Conservation (phyloP, 768 basidiomycete species). For the Mycena rebaudengoi region DNA sequence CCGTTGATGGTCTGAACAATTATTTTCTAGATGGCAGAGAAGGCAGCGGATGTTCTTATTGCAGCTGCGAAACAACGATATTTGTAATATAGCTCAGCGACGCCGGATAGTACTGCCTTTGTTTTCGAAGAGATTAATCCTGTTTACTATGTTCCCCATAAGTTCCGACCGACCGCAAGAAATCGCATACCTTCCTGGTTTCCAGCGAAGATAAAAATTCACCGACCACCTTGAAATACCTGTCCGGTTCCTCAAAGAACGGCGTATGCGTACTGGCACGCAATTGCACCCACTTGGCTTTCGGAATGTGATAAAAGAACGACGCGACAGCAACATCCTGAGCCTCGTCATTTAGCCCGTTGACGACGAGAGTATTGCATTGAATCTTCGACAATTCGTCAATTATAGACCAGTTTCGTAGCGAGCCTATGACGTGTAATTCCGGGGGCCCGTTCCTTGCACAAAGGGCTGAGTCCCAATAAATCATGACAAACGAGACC, state of each 20-base stretch:
- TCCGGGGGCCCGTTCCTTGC: slow-evolving; percentile 27
- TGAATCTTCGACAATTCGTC: slow-evolving; percentile 52
- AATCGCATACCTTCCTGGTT: too few relatives aligned
- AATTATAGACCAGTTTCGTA: slow-evolving; percentile 58
- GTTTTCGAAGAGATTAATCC: too few relatives aligned
- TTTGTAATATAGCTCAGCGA: too few relatives aligned
- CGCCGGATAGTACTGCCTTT: too few relatives aligned
- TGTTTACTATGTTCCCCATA: too few relatives aligned
- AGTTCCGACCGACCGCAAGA: too few relatives aligned
- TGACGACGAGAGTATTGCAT: background rate
- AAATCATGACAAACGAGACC: background rate
- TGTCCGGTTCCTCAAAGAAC: background rate
- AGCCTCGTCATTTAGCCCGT: background rate
- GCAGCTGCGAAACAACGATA: too few relatives aligned
- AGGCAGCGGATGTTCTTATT: too few relatives aligned
- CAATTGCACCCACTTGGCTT: background rate
- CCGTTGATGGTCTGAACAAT: too few relatives aligned
- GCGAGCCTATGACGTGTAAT: slow-evolving; percentile 45
- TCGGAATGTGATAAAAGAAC: background rate
- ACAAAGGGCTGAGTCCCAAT: background rate
- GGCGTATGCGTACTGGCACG: background rate
- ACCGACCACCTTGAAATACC: background rate
- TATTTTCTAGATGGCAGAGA: too few relatives aligned
- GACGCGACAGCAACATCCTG: background rate
- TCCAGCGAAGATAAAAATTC: background rate